Evolutionary conservation across 23 red algal species (phyloP).

Genomic region (Gracilaria gracilis): DNA sequence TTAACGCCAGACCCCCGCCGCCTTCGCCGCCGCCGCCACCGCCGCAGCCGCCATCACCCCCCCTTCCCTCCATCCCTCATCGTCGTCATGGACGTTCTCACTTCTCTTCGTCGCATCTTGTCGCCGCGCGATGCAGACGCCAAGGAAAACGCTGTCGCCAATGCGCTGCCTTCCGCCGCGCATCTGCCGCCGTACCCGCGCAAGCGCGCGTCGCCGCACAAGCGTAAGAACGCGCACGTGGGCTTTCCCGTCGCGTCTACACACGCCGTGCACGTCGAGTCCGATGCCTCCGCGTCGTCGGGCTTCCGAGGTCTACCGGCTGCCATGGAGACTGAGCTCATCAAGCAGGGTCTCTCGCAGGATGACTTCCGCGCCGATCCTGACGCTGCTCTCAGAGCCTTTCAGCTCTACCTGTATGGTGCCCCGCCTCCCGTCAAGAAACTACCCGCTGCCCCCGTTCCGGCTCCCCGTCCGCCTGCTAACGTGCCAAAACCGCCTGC

Average conservation of each 20-base stretch:
- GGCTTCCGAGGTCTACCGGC: slow-evolving; percentile 63
- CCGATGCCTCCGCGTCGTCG: slow-evolving; percentile 34
- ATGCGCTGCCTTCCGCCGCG: slow-evolving; percentile 1
- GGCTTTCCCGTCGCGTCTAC: slow-evolving; percentile 63
- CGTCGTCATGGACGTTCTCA: slow-evolving; percentile 49
- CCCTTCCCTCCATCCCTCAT: neutral
- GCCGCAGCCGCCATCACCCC: neutral
- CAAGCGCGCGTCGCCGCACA: slow-evolving; percentile 37
- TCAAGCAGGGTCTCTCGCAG: slow-evolving; percentile 34
- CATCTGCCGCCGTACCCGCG: neutral
- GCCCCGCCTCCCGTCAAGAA: slow-evolving; percentile 40
- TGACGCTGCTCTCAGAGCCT: slow-evolving; percentile 63
- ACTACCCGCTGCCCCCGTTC: neutral
- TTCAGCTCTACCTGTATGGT: slow-evolving; percentile 70
- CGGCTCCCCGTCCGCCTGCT: neutral
- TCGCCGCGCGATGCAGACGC: slow-evolving; percentile 41
- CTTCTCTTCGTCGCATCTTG: slow-evolving; percentile 60
- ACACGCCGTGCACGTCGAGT: slow-evolving; percentile 64
- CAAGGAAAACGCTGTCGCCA: slow-evolving; percentile 39
- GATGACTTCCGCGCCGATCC: slow-evolving; percentile 57
- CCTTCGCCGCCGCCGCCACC: neutral
- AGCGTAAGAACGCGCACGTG: slow-evolving; percentile 39
- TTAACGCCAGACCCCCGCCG: neutral
- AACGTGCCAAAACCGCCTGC: neutral
- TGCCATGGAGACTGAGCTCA: slow-evolving; percentile 56